Conservation (phyloP, 148 eudicot species). For the Persicaria maculosa region DNA sequence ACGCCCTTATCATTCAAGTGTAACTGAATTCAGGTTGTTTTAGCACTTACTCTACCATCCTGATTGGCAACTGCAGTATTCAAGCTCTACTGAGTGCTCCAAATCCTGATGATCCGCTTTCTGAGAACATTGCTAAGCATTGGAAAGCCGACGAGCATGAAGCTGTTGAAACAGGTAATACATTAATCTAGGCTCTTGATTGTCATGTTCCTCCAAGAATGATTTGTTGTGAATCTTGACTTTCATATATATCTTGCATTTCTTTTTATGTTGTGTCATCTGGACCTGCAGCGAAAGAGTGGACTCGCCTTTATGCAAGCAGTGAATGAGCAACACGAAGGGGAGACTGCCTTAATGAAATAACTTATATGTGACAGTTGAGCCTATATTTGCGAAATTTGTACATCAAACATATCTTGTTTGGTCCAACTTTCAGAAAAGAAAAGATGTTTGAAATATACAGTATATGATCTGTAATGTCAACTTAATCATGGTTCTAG, state of each 20-base stretch:
- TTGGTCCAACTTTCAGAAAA: not conserved
- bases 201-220: not conserved
- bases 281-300: constrained; percentile 71
- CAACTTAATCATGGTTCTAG: too few species aligned
- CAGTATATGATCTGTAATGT: too few species aligned
- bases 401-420: constrained; percentile 21
- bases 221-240: not conserved
- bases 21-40: not conserved
- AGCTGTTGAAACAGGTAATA: constrained; percentile 90
- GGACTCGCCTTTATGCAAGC: constrained; percentile 85
- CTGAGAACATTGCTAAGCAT: constrained; percentile 95
- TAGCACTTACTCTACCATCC: too few species aligned
- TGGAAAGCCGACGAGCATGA: constrained; percentile 86
- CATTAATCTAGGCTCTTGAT: not conserved
- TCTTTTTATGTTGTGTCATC: not conserved
- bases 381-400: constrained; percentile 2
- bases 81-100: constrained; percentile 98
- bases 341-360: constrained; percentile 13
- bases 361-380: constrained; percentile 13
- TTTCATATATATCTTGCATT: not conserved
- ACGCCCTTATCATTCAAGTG: too few species aligned
- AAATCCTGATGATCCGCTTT: constrained; percentile 94
- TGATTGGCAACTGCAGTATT: constrained; percentile 35
- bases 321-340: constrained; percentile 33
- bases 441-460: not conserved